These are phyloP conservation scores for Papiliotrema fonsecae DNA, from an alignment of 1,284 basidiomycete genomes.

Conservation along the genomic window DNA sequence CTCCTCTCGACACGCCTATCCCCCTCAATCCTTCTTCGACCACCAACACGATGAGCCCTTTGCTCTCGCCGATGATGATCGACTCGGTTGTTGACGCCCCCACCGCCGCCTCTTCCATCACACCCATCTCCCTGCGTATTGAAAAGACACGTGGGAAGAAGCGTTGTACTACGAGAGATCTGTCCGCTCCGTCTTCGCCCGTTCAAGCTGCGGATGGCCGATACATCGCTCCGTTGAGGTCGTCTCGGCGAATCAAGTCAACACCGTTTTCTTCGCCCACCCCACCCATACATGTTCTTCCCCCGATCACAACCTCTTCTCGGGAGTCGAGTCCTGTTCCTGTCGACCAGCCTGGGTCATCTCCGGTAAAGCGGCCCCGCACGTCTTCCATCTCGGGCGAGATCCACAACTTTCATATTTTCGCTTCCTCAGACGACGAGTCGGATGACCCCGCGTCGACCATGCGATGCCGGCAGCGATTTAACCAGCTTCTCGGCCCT, in stretches of 20 bases:
- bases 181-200: not conserved
- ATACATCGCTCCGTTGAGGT: not conserved
- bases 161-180: not conserved
- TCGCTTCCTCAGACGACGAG: conserved; percentile 3
- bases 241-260: not conserved
- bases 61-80: not conserved
- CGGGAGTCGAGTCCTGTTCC: conserved; percentile 3
- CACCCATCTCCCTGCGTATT: not conserved
- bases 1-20: not conserved
- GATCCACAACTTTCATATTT: conserved; percentile 1
- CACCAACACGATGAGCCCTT: no score
- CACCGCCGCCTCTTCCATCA: not conserved
- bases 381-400: conserved; percentile 3
- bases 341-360: not conserved
- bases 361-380: conserved; percentile 1
- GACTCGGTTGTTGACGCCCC: not conserved
- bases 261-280: not conserved
- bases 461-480: not conserved
- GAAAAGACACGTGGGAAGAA: not conserved
- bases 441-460: not conserved
- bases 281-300: not conserved
- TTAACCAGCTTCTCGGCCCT: conserved; percentile 6
- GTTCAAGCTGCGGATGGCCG: not conserved
- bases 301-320: not conserved
- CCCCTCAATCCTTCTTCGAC: no score